These are phyloP conservation scores for Aspergillus sp. DNA, from an alignment of 2,329 filamentous ascomycete species.

Conservation along the genomic window DNA sequence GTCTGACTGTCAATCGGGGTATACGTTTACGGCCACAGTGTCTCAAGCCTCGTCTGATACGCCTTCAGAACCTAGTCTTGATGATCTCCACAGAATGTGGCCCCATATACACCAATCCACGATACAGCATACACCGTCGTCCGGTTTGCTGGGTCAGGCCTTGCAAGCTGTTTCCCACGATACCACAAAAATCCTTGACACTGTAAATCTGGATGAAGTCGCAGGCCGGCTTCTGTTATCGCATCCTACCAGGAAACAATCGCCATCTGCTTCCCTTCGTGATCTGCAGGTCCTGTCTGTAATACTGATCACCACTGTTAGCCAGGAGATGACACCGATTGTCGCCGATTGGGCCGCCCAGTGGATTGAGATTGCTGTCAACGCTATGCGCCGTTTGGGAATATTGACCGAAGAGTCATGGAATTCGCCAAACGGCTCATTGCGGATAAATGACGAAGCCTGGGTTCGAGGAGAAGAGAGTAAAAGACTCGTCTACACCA, in stretches of 20 bases:
- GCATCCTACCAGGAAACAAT: neutral
- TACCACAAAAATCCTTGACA: neutral
- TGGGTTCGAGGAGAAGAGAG: neutral
- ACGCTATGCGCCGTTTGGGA: neutral
- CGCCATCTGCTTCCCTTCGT: neutral
- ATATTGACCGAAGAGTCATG: neutral
- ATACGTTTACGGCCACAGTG: neutral
- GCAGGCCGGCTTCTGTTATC: neutral
- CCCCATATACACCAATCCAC: neutral
- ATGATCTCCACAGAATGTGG: neutral
- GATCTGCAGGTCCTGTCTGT: neutral
- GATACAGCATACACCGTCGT: neutral
- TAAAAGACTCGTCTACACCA: neutral
- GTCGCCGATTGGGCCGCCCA: neutral
- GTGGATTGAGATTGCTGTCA: neutral
- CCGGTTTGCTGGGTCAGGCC: neutral
- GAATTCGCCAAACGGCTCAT: neutral
- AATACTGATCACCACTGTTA: neutral
- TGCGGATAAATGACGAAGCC: neutral
- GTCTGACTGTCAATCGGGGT: neutral
- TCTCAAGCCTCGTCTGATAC: neutral
- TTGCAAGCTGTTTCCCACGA: neutral
- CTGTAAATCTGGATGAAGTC: neutral
- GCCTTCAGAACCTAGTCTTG: neutral
- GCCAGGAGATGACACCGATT: neutral